Conservation (phyloP, 2,329 filamentous ascomycete species). For the Neoascochyta sp. region DNA sequence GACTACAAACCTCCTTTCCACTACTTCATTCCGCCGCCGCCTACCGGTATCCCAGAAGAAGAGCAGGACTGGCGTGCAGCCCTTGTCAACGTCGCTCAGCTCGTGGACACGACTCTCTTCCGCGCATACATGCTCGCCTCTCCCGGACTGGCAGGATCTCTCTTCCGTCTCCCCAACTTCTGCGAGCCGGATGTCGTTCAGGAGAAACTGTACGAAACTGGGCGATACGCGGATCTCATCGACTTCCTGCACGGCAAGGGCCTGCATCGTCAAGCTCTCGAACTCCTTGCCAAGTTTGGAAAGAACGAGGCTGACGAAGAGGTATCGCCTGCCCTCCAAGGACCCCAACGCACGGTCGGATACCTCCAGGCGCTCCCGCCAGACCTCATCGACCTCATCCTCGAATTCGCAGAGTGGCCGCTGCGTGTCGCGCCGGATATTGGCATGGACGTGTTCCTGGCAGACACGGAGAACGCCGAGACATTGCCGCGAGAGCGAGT, state of each 20-base stretch:
- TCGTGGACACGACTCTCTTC: constrained; percentile 94
- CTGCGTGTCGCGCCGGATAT: constrained; percentile 66
- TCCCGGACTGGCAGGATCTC: constrained; percentile 76
- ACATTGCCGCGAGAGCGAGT: constrained; percentile 75
- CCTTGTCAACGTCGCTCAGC: constrained; percentile 69
- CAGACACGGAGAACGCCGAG: constrained; percentile 93
- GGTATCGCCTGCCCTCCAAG: constrained; percentile 59
- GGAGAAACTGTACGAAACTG: constrained; percentile 82
- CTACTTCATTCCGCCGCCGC: constrained; percentile 38
- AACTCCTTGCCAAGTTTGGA: constrained; percentile 78
- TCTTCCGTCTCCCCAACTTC: constrained; percentile 96
- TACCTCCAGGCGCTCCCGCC: constrained; percentile 89
- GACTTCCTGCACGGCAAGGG: constrained; percentile 97
- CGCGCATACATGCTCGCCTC: constrained; percentile 90
- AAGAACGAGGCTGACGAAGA: constrained; percentile 48
- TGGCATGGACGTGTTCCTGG: constrained; percentile 89
- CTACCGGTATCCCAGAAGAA: constrained; percentile 31
- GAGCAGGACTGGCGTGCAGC: constrained; percentile 70
- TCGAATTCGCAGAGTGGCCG: constrained; percentile 90
- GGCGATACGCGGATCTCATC: constrained; percentile 89
- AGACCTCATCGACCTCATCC: constrained; percentile 81
- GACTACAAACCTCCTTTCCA: constrained; percentile 43
- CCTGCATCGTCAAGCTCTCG: constrained; percentile 81
- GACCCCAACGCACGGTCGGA: constrained; percentile 76
- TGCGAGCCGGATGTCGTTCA: constrained; percentile 95